phyloP scores from a whole-genome alignment of 768 basidiomycete species.

The Leccinum olivaceopallidum region DNA sequence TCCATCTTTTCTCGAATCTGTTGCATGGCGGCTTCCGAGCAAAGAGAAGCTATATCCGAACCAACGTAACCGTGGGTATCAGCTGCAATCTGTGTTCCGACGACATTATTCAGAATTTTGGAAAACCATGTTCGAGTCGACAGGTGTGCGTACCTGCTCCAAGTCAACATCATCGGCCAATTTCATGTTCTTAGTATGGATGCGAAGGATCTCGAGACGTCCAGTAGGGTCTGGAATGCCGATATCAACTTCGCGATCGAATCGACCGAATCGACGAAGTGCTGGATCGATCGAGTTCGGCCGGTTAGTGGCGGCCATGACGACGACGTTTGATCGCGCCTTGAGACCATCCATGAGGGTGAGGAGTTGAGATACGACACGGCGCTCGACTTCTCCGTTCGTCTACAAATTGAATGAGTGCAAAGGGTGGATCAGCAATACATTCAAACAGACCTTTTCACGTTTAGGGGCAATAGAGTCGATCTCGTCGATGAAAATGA shows the following conservation, averaged over 20 bases:
- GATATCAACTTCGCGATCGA: conserved; percentile 99
- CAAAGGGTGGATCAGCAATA: neutral
- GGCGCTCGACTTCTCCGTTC: conserved; percentile 99
- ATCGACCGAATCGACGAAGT: conserved; percentile 97
- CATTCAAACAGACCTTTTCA: conserved; percentile 72
- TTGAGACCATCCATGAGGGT: conserved; percentile 99
- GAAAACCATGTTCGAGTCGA: neutral
- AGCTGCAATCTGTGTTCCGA: conserved; percentile 78
- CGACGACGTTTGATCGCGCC: conserved; percentile 97
- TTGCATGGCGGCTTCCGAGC: conserved; percentile 99
- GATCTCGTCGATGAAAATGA: conserved; percentile 99
- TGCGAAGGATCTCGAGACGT: conserved; percentile 96
- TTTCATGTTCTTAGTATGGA: conserved; percentile 99
- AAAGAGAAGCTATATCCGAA: conserved; percentile 95
- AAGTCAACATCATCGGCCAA: conserved; percentile 94
- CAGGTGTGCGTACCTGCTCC: conserved; percentile 63
- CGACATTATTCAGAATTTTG: conserved; percentile 7
- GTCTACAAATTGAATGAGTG: conserved; percentile 52
- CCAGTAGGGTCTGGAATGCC: conserved; percentile 99
- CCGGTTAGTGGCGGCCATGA: conserved; percentile 99
- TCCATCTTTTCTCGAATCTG: conserved; percentile 99
- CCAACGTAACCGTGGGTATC: conserved; percentile 99
- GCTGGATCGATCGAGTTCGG: conserved; percentile 99
- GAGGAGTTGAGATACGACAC: conserved; percentile 96
- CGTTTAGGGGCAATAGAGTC: conserved; percentile 99